Evolutionary conservation across 2,329 filamentous ascomycete genomes (phyloP).

Genomic region (Fusarium pseudograminearum): DNA sequence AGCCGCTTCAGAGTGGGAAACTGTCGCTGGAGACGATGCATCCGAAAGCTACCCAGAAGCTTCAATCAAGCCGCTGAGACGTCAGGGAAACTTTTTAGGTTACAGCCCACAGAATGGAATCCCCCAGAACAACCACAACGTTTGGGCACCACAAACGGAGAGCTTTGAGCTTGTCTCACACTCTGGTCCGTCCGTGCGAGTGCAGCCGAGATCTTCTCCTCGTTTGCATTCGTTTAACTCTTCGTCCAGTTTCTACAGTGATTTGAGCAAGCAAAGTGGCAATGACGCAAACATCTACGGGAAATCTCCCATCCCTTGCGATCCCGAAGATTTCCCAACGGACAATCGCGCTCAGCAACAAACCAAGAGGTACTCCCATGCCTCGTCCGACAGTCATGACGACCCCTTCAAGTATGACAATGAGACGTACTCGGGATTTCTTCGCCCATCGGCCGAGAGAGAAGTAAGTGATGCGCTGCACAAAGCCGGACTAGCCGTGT

Average conservation of each 20-base stretch:
- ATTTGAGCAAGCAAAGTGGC: conserved; percentile 22
- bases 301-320: neutral
- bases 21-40: conserved; percentile 47
- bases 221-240: conserved; percentile 46
- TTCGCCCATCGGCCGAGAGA: conserved; percentile 56
- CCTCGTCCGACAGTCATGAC: conserved; percentile 53
- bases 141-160: conserved; percentile 15
- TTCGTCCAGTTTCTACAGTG: conserved; percentile 48
- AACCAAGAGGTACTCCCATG: conserved; percentile 42
- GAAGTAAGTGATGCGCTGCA: conserved; percentile 59
- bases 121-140: neutral
- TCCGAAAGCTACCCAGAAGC: conserved; percentile 21
- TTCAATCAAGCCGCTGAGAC: conserved; percentile 16
- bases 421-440: conserved; percentile 53
- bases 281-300: conserved; percentile 6
- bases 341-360: conserved; percentile 16
- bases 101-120: conserved; percentile 22
- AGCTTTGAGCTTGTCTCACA: conserved; percentile 30
- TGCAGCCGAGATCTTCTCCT: conserved; percentile 19
- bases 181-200: conserved; percentile 21
- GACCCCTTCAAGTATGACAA: conserved; percentile 63
- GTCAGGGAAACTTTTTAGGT: conserved; percentile 33
- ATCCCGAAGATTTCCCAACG: neutral
- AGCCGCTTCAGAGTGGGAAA: conserved; percentile 50
- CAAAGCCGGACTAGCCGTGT: conserved; percentile 44